Percentiles rank a stretch among this genome's conserved stretches.
Conservation (phyloP, 1,284 basidiomycete species). For the Fistulinella cinereoalba region DNA sequence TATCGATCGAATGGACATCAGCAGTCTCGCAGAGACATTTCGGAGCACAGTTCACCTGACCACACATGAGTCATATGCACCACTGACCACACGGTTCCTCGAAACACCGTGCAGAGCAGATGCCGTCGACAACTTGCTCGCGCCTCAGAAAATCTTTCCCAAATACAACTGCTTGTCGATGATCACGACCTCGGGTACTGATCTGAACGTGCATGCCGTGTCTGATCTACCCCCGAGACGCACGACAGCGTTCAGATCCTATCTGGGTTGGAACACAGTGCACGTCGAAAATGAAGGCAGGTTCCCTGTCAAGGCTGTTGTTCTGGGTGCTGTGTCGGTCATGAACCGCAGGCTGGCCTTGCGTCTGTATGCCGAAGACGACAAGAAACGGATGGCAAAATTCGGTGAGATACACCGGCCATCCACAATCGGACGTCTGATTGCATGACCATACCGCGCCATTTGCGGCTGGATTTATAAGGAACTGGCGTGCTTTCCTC, state of each 20-base stretch:
- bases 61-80: constrained; percentile 11
- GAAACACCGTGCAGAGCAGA: constrained; percentile 10
- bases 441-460: not conserved
- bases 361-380: not conserved
- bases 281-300: not conserved
- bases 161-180: constrained; percentile 1
- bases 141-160: constrained; percentile 3
- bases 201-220: no score
- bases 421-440: not conserved
- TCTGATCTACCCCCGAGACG: not conserved
- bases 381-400: not conserved
- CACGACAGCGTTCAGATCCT: not conserved
- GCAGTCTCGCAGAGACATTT: not conserved
- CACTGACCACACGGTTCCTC: constrained; percentile 5
- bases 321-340: not conserved
- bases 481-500: not conserved
- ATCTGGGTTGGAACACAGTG: not conserved
- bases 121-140: not conserved
- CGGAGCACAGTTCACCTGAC: constrained; percentile 3
- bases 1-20: not conserved
- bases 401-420: not conserved
- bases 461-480: not conserved
- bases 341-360: not conserved
- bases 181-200: no score
- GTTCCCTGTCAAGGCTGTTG: not conserved